These are phyloP conservation scores for Saxispiralis lemnorum DNA, from an alignment of 495 filamentous ascomycete species.

Conservation along the genomic window DNA sequence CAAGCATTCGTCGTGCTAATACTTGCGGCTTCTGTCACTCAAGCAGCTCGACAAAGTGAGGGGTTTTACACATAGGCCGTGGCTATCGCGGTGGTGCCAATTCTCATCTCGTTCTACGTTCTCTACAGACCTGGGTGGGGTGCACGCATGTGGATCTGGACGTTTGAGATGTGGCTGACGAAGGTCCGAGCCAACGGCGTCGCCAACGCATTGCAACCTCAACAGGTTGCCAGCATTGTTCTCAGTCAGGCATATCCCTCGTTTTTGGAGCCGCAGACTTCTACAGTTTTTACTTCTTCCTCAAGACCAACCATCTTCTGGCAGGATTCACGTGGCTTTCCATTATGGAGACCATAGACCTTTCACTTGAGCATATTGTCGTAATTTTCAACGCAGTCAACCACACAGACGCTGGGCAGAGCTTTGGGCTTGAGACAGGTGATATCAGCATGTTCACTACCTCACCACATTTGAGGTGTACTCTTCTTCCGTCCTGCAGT, in stretches of 20 bases:
- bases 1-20: constrained; percentile 35
- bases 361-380: constrained; percentile 49
- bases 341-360: constrained; percentile 56
- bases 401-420: constrained; percentile 21
- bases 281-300: constrained; percentile 36
- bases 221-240: constrained; percentile 48
- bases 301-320: constrained; percentile 37
- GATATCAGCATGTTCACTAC: constrained; percentile 19
- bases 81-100: constrained; percentile 45
- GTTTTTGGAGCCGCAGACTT: constrained; percentile 41
- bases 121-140: constrained; percentile 58
- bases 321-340: constrained; percentile 59
- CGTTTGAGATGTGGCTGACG: constrained; percentile 47
- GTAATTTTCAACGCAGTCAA: constrained; percentile 40
- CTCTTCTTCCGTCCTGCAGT: too few relatives aligned
- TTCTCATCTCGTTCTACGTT: constrained; percentile 47
- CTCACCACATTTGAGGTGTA: constrained; percentile 21
- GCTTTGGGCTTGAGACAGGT: constrained; percentile 27
- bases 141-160: constrained; percentile 51
- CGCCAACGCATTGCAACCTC: constrained; percentile 49
- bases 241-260: constrained; percentile 51
- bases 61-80: constrained; percentile 38
- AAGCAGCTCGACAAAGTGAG: constrained; percentile 29
- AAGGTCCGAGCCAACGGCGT: constrained; percentile 49
- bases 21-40: constrained; percentile 18